Evolutionary conservation across 352 stramenopile species (phyloP).

Genomic region (Vaucheria bursata): DNA sequence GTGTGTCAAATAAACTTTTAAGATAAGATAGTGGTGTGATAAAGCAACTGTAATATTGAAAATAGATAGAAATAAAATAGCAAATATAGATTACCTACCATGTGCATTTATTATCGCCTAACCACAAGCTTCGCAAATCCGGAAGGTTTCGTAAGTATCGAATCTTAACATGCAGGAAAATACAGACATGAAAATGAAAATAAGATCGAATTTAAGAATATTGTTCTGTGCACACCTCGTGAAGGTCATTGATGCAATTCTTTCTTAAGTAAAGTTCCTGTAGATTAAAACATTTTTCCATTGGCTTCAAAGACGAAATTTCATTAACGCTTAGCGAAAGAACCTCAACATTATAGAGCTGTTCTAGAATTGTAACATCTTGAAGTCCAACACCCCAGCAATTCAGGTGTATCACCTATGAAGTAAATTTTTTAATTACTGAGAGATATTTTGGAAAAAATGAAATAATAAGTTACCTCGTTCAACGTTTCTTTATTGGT

Average conservation of each 20-base stretch:
- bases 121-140: neutral
- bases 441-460: no score
- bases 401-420: neutral
- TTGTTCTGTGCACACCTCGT: neutral
- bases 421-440: no score
- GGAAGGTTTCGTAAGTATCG: neutral
- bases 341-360: constrained; percentile 1
- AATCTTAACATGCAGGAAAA: no score
- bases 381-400: neutral
- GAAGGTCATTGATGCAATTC: neutral
- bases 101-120: neutral
- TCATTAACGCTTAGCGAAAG: constrained; percentile 4
- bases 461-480: no score
- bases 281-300: neutral
- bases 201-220: no score
- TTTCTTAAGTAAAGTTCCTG: neutral
- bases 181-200: no score
- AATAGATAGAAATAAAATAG: no score
- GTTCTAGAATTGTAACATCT: neutral
- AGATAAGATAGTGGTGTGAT: no score
- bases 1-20: no score
- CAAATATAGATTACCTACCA: no score
- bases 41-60: no score
- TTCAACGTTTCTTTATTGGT: no score
- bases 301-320: neutral